phyloP scores from a whole-genome alignment of 306 rosid genomes.

The Pterocarpus santalinus region DNA sequence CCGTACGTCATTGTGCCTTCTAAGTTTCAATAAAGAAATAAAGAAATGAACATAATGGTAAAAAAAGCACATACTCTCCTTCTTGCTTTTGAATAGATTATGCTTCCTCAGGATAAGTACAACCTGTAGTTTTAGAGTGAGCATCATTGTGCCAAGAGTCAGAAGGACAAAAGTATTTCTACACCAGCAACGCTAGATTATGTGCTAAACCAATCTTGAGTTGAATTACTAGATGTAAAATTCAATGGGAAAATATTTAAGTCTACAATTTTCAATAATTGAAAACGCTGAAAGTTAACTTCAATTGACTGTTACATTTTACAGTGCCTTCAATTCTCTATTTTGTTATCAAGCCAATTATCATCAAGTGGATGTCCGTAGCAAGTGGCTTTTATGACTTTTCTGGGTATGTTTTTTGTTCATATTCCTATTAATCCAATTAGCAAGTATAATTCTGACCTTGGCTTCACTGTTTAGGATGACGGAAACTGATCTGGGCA shows the following conservation, averaged over 20 bases:
- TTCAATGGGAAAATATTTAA: neutral
- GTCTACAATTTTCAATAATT: conserved; percentile 12
- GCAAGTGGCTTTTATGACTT: neutral
- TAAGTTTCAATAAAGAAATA: neutral
- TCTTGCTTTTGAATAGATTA: conserved; percentile 65
- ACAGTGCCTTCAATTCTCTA: neutral
- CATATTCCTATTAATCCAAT: neutral
- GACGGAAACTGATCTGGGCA: conserved; percentile 68
- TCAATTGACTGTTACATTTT: conserved; percentile 16
- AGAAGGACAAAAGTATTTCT: neutral
- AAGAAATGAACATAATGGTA: neutral
- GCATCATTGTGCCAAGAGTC: conserved; percentile 13
- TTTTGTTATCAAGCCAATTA: neutral
- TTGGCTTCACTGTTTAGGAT: conserved; percentile 72
- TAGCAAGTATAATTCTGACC: conserved; percentile 52
- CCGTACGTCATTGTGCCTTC: neutral
- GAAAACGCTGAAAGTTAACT: conserved; percentile 6
- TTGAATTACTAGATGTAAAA: neutral
- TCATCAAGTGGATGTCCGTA: neutral
- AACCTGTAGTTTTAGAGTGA: conserved; percentile 61
- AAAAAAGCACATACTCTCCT: conserved; percentile 69
- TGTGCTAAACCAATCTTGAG: too few species aligned
- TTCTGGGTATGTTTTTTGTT: neutral
- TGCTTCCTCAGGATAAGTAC: conserved; percentile 77
- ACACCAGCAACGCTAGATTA: too few species aligned